Conservation (phyloP, 371 early-diverging fungal species). For the Mucor plumbeus region DNA sequence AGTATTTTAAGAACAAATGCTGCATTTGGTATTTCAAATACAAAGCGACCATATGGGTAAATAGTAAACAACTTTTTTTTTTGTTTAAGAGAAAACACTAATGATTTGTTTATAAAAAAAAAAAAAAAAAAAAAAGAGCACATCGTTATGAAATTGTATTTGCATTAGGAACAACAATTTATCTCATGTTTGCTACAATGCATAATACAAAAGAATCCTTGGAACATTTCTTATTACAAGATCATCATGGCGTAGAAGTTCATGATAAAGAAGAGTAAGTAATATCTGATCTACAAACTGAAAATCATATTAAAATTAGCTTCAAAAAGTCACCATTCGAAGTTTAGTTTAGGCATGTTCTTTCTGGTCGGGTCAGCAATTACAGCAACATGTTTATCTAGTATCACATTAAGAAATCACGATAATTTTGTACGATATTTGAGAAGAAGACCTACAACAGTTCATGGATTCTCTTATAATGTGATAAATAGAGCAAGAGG, state of each 20-base stretch:
- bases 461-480: slow-evolving; percentile 54
- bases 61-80: too few relatives aligned
- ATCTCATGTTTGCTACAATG: slow-evolving; percentile 69
- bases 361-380: slow-evolving; percentile 50
- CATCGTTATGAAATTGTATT: slow-evolving; percentile 66
- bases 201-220: slow-evolving; percentile 70
- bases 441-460: slow-evolving; percentile 42
- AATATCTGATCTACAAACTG: background rate
- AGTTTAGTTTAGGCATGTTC: slow-evolving; percentile 43
- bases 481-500: slow-evolving; percentile 49
- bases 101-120: background rate
- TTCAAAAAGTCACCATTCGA: slow-evolving; percentile 6
- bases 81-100: background rate
- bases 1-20: slow-evolving; percentile 54
- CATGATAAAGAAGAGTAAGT: slow-evolving; percentile 40
- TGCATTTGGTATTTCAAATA: slow-evolving; percentile 51
- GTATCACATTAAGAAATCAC: slow-evolving; percentile 61
- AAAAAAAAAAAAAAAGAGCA: slow-evolving; percentile 34
- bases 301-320: background rate
- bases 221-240: slow-evolving; percentile 63
- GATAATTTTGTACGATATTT: slow-evolving; percentile 58
- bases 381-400: slow-evolving; percentile 54
- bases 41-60: slow-evolving; percentile 69
- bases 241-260: slow-evolving; percentile 42
- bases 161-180: slow-evolving; percentile 63